Conservation (phyloP, 208 protist species). For the Phytomonas francai region DNA sequence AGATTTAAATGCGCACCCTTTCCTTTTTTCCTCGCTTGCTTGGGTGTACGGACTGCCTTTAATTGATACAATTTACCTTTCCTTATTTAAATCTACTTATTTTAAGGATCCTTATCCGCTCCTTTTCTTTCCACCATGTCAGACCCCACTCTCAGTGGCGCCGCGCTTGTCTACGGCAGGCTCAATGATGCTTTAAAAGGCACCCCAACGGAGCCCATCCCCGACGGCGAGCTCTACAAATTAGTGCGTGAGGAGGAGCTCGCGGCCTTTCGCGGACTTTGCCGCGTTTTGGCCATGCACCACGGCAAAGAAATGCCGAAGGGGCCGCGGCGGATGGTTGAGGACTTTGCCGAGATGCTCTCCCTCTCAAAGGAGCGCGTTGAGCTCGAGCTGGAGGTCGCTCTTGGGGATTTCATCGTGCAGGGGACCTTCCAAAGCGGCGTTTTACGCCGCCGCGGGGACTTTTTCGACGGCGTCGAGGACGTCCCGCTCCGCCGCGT, state of each 20-base stretch:
- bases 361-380: conserved; percentile 36
- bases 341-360: conserved; percentile 63
- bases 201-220: conserved; percentile 27
- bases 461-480: conserved; percentile 84
- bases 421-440: conserved; percentile 35
- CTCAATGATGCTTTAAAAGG: too few species aligned
- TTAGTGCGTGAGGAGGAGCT: conserved; percentile 76
- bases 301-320: conserved; percentile 34
- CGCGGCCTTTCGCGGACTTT: conserved; percentile 52
- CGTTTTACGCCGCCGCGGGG: conserved; percentile 40
- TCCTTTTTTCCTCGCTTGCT: too few species aligned
- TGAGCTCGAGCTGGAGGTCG: conserved; percentile 39
- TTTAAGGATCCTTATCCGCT: too few species aligned
- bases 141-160: too few species aligned
- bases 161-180: too few species aligned
- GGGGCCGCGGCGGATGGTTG: conserved; percentile 47
- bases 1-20: too few species aligned
- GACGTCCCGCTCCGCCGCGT: conserved; percentile 33
- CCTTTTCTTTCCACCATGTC: too few species aligned
- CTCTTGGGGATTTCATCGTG: conserved; percentile 43
- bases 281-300: conserved; percentile 77
- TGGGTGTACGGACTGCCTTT: too few species aligned
- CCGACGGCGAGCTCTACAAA: conserved; percentile 72
- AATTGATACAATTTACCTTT: too few species aligned
- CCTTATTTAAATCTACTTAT: too few species aligned